These are phyloP conservation scores for Chaetomium olivaceum DNA, from an alignment of 2,329 filamentous ascomycete genomes.

Conservation along the genomic window DNA sequence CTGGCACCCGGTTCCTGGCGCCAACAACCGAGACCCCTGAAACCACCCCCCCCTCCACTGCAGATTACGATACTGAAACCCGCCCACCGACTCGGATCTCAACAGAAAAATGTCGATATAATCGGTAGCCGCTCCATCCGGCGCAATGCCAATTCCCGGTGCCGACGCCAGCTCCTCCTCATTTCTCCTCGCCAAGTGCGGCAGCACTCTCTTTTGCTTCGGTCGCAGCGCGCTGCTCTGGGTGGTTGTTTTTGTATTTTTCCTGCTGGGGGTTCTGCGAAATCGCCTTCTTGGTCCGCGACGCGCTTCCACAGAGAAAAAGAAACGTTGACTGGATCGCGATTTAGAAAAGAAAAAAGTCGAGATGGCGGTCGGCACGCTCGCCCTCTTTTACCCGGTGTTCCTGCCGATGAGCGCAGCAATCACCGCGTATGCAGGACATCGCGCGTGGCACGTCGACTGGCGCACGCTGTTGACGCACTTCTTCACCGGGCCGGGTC, in stretches of 20 bases:
- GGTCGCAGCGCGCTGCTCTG: constrained; percentile 46
- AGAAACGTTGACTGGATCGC: not conserved
- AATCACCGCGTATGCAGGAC: constrained; percentile 48
- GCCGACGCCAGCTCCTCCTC: constrained; percentile 13
- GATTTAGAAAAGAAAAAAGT: not conserved
- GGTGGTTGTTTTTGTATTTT: constrained; percentile 42
- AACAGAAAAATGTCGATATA: constrained; percentile 14
- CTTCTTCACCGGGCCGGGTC: constrained; percentile 57
- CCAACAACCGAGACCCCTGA: not conserved
- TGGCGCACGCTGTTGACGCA: constrained; percentile 42
- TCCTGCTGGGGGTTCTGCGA: constrained; percentile 41
- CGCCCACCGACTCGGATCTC: not conserved
- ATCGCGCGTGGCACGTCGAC: constrained; percentile 46
- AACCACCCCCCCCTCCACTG: not conserved
- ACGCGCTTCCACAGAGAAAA: not conserved
- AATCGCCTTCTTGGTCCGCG: constrained; percentile 32
- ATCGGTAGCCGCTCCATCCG: constrained; percentile 11
- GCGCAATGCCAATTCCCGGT: constrained; percentile 22
- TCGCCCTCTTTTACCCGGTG: constrained; percentile 42
- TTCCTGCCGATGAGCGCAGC: constrained; percentile 46
- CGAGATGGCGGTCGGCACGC: constrained; percentile 37
- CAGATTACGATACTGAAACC: not conserved
- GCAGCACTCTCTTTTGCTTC: constrained; percentile 45
- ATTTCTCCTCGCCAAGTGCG: constrained; percentile 43
- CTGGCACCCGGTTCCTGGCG: not conserved